phyloP scores from a whole-genome alignment of 1,284 basidiomycete species.

The Stygiomarasmius scandens region DNA sequence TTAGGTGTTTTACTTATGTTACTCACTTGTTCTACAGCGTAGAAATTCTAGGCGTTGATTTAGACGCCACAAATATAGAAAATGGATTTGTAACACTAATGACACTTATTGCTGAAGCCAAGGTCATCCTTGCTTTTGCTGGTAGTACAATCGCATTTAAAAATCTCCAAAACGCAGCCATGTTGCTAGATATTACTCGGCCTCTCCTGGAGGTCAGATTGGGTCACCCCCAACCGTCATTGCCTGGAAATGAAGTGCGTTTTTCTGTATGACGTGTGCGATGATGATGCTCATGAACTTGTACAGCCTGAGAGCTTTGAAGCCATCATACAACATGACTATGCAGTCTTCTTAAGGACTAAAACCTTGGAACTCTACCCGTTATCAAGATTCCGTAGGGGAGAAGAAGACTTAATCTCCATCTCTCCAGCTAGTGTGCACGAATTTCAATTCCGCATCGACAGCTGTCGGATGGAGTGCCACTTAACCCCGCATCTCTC shows the following conservation, averaged over 20 bases:
- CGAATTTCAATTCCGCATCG: conserved; percentile 57
- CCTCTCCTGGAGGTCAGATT: conserved; percentile 32
- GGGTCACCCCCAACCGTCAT: conserved; percentile 22
- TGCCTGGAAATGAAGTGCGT: conserved; percentile 14
- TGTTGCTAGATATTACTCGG: conserved; percentile 30
- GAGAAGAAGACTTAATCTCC: conserved; percentile 17
- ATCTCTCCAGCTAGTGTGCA: conserved; percentile 48
- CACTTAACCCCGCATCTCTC: conserved; percentile 18
- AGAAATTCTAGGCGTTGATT: conserved; percentile 39
- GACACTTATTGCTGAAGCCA: conserved; percentile 31
- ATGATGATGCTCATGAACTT: background rate
- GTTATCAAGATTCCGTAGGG: conserved; percentile 23
- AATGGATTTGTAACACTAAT: conserved; percentile 37
- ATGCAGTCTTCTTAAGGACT: conserved; percentile 43
- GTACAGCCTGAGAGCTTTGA: conserved; percentile 36
- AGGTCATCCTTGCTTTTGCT: conserved; percentile 33
- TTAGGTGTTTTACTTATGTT: background rate
- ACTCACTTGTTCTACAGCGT: conserved; percentile 28
- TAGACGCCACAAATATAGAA: conserved; percentile 32
- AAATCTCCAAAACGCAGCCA: conserved; percentile 30
- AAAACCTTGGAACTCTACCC: conserved; percentile 45
- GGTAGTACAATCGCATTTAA: conserved; percentile 41
- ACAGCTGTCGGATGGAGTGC: conserved; percentile 45
- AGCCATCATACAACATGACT: conserved; percentile 41
- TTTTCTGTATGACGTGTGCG: background rate